phyloP scores from a whole-genome alignment of 2,329 filamentous ascomycete genomes.

The Penicillium sp. region DNA sequence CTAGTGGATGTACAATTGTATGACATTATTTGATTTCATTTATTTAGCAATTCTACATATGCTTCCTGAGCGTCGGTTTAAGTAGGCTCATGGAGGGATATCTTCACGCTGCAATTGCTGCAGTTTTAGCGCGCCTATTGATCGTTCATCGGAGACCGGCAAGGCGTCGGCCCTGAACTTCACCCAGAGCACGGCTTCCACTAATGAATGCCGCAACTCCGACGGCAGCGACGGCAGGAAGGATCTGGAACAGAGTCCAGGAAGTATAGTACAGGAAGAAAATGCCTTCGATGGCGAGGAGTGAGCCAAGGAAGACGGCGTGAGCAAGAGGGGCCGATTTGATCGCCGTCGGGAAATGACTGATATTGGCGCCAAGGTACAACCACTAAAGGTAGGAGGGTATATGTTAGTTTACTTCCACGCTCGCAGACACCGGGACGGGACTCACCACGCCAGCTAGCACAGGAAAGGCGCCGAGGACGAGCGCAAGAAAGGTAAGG shows the following conservation, averaged over 20 bases:
- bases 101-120: background rate
- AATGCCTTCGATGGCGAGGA: conserved; percentile 84
- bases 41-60: background rate
- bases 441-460: conserved; percentile 71
- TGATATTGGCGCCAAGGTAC: conserved; percentile 79
- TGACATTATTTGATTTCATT: background rate
- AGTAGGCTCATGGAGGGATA: background rate
- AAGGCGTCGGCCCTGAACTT: conserved; percentile 87
- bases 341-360: conserved; percentile 77
- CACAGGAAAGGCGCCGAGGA: conserved; percentile 74
- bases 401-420: background rate
- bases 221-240: conserved; percentile 74
- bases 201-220: conserved; percentile 78
- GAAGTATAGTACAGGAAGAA: conserved; percentile 93
- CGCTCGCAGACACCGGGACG: background rate
- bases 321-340: conserved; percentile 79
- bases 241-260: conserved; percentile 89
- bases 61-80: background rate
- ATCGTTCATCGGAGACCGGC: conserved; percentile 65
- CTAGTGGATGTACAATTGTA: background rate
- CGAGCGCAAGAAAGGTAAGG: conserved; percentile 73
- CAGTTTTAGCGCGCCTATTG: background rate
- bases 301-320: conserved; percentile 81
- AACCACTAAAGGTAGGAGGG: conserved; percentile 66
- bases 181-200: conserved; percentile 85